phyloP scores from a whole-genome alignment of 805 yeast genomes.

The Monosporozyma unispora region DNA sequence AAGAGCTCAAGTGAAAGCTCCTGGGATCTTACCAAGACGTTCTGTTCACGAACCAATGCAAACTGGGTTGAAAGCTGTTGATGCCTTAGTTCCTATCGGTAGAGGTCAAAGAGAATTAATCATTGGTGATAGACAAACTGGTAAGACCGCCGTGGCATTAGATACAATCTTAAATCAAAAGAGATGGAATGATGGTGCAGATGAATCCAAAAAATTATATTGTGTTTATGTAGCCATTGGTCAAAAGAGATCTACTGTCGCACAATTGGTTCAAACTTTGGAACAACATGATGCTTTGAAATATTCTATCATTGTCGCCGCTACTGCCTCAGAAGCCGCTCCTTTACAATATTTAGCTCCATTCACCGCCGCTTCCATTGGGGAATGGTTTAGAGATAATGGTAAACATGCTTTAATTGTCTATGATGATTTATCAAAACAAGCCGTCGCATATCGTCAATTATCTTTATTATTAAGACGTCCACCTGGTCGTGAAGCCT shows the following conservation, averaged over 20 bases:
- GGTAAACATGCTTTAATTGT: constrained; percentile 94
- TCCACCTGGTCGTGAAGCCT: constrained; percentile 95
- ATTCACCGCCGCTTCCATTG: constrained; percentile 98
- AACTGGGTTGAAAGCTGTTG: constrained; percentile 98
- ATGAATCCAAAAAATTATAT: constrained; percentile 96
- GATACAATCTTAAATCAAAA: constrained; percentile 98
- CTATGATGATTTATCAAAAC: constrained; percentile 97
- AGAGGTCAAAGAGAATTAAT: constrained; percentile 99
- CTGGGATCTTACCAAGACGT: constrained; percentile 99
- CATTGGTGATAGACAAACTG: constrained; percentile 99
- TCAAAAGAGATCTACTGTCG: constrained; percentile 99
- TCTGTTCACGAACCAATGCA: constrained; percentile 99
- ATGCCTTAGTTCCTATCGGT: constrained; percentile 98
- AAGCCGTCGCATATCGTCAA: constrained; percentile 99
- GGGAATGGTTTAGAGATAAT: constrained; percentile 99
- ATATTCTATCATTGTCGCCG: constrained; percentile 97
- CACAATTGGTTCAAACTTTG: constrained; percentile 97
- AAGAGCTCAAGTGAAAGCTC: constrained; percentile 99
- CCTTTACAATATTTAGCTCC: constrained; percentile 99
- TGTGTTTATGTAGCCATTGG: constrained; percentile 99
- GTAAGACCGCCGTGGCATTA: constrained; percentile 98
- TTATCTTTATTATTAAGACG: constrained; percentile 94
- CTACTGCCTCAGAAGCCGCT: constrained; percentile 99
- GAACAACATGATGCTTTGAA: constrained; percentile 97
- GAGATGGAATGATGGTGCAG: constrained; percentile 93